These are phyloP conservation scores for Kwoniella bestiolae DNA, from an alignment of 768 basidiomycete genomes.

Conservation along the genomic window DNA sequence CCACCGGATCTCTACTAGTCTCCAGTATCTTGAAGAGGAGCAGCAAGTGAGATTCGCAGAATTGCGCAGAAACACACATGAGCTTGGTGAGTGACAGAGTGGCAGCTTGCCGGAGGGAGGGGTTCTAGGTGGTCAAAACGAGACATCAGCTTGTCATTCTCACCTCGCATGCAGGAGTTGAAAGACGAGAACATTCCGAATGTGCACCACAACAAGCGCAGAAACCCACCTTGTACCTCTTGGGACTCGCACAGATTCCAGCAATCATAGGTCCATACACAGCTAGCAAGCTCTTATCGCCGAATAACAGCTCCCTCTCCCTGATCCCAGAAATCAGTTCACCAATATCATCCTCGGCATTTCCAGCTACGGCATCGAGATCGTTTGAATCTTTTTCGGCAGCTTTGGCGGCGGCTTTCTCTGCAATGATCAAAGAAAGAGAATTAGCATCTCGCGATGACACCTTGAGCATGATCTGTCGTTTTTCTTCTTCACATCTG, in stretches of 20 bases:
- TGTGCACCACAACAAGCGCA: background rate
- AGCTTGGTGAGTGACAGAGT: constrained; percentile 91
- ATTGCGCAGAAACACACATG: constrained; percentile 90
- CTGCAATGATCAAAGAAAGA: constrained; percentile 50
- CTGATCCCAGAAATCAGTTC: constrained; percentile 82
- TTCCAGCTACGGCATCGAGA: constrained; percentile 94
- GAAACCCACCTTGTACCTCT: constrained; percentile 77
- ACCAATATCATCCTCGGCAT: constrained; percentile 97
- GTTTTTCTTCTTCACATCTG: no score
- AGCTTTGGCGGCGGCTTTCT: constrained; percentile 63
- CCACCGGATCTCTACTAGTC: constrained; percentile 82
- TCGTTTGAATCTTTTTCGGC: constrained; percentile 68
- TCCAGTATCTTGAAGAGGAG: constrained; percentile 93
- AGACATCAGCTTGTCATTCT: background rate
- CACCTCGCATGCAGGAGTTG: background rate
- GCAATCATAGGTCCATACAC: constrained; percentile 88
- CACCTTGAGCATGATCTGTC: no score
- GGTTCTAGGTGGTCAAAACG: constrained; percentile 65
- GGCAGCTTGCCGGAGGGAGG: constrained; percentile 80
- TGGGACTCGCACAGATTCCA: constrained; percentile 85
- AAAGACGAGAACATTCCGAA: no score
- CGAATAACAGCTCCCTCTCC: constrained; percentile 85
- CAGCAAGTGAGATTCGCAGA: constrained; percentile 86
- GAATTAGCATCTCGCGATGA: no score
- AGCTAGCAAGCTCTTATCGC: constrained; percentile 76